Evolutionary conservation across 805 yeast species (phyloP).

Genomic region (Barnettozyma pratensis): DNA sequence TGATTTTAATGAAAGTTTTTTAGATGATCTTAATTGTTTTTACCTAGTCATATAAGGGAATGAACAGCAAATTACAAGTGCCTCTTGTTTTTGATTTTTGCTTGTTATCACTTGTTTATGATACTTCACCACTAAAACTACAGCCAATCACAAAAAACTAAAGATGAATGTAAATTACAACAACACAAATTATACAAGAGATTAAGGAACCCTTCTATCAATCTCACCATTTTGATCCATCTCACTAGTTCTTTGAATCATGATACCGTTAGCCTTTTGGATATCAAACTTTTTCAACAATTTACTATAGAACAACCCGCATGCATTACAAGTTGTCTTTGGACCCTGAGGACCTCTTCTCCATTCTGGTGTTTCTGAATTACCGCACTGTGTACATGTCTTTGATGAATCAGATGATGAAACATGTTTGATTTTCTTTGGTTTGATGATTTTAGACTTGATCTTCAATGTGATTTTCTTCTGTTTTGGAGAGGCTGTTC

Average conservation of each 20-base stretch:
- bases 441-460: neutral
- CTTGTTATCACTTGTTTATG: too few relatives aligned
- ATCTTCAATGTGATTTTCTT: neutral
- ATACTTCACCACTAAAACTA: too few relatives aligned
- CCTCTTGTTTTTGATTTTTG: too few relatives aligned
- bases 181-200: too few relatives aligned
- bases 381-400: constrained; percentile 9
- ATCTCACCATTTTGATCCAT: constrained; percentile 1
- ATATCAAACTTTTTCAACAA: constrained; percentile 9
- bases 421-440: neutral
- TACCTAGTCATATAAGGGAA: neutral
- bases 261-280: neutral
- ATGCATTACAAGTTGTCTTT: constrained; percentile 16
- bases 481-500: too few relatives aligned
- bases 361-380: constrained; percentile 17
- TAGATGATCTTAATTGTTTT: neutral
- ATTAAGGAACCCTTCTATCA: constrained; percentile 9
- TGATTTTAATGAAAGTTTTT: neutral
- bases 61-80: neutral
- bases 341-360: constrained; percentile 17
- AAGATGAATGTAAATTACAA: too few relatives aligned
- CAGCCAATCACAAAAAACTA: too few relatives aligned
- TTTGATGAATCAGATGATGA: neutral
- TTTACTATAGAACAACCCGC: constrained; percentile 16
- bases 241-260: neutral